Evolutionary conservation across 768 basidiomycete species (phyloP).

Genomic region (Suillus cothurnatus): DNA sequence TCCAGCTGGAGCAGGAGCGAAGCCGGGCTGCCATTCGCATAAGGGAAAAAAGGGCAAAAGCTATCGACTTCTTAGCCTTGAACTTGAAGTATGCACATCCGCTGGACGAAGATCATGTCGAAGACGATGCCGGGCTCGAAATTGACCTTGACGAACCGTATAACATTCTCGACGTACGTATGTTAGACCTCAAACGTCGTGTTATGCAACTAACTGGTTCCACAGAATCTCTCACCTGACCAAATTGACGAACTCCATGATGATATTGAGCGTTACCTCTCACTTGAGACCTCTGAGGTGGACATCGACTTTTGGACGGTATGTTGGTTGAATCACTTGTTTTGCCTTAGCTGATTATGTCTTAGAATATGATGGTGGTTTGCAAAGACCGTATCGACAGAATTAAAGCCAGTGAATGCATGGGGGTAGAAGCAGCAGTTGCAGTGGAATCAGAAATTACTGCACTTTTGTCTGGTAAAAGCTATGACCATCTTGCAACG

Average conservation of each 20-base stretch:
- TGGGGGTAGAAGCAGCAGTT: constrained; percentile 69
- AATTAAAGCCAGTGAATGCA: constrained; percentile 60
- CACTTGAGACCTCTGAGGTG: constrained; percentile 77
- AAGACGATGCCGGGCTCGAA: constrained; percentile 89
- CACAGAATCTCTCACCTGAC: constrained; percentile 77
- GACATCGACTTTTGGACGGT: constrained; percentile 99
- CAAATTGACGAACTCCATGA: constrained; percentile 94
- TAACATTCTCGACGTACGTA: constrained; percentile 89
- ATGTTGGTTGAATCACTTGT: constrained; percentile 24
- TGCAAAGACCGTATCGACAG: constrained; percentile 88
- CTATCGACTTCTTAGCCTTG: constrained; percentile 96
- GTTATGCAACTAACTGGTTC: constrained; percentile 12
- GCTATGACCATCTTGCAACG: constrained; percentile 78
- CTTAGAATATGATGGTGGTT: constrained; percentile 95
- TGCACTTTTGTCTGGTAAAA: constrained; percentile 79
- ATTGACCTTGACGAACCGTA: constrained; percentile 99
- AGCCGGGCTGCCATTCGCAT: constrained; percentile 90
- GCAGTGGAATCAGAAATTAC: constrained; percentile 88
- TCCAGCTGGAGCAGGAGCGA: constrained; percentile 94
- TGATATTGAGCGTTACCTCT: constrained; percentile 91
- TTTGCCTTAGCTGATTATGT: constrained; percentile 9
- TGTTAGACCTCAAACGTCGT: neutral
- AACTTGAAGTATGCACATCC: constrained; percentile 92
- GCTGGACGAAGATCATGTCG: constrained; percentile 64
- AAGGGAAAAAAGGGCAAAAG: constrained; percentile 95